Evolutionary conservation across 2,329 filamentous ascomycete species (phyloP).

Genomic region (Parastagonospora nodorum): DNA sequence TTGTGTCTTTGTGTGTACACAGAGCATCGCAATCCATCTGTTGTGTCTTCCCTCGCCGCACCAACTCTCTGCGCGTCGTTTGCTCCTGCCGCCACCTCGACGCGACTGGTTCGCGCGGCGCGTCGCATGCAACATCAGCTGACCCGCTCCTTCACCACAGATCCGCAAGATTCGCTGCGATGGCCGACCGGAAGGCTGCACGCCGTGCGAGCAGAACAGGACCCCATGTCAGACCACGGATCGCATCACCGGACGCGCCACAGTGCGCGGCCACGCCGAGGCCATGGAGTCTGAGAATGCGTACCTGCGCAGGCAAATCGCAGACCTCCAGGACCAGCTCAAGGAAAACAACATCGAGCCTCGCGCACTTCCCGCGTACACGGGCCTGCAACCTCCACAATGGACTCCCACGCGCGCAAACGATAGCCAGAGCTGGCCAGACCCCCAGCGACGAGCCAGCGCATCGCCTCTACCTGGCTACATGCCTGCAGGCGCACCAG

Average conservation of each 20-base stretch:
- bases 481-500: constrained; percentile 20
- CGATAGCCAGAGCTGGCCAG: constrained; percentile 29
- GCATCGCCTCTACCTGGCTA: constrained; percentile 34
- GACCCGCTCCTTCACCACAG: constrained; percentile 47
- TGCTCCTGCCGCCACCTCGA: too few relatives aligned
- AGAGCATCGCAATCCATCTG: too few relatives aligned
- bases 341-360: constrained; percentile 65
- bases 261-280: constrained; percentile 77
- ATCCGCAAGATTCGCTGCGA: constrained; percentile 89
- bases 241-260: constrained; percentile 80
- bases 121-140: background rate
- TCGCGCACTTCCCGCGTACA: constrained; percentile 52
- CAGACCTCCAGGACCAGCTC: constrained; percentile 70
- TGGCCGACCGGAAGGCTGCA: constrained; percentile 78
- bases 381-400: constrained; percentile 18
- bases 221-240: constrained; percentile 85
- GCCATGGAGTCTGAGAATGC: constrained; percentile 74
- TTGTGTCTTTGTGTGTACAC: too few relatives aligned
- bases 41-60: too few relatives aligned
- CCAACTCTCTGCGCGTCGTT: background rate
- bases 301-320: constrained; percentile 69
- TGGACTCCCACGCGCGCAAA: constrained; percentile 16
- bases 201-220: constrained; percentile 76
- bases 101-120: background rate
- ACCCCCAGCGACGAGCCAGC: constrained; percentile 27